phyloP scores from a whole-genome alignment of 2,329 filamentous ascomycete genomes.

The Talaromyces sp. region DNA sequence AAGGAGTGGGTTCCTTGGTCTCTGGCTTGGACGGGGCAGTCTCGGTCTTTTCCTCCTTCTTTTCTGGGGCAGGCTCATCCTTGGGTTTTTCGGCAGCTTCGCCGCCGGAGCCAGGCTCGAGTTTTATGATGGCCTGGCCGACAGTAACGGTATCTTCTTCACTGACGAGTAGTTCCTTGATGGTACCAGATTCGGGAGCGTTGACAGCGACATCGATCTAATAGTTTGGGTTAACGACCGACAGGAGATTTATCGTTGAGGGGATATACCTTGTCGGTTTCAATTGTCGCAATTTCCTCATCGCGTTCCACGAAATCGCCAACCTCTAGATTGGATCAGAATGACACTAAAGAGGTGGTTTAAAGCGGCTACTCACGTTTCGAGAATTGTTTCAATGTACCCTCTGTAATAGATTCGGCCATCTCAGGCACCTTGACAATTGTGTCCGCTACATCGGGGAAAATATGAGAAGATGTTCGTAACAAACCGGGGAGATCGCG shows the following conservation, averaged over 20 bases:
- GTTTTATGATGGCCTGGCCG: conserved; percentile 81
- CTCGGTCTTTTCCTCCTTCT: conserved; percentile 29
- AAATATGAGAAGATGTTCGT: conserved; percentile 18
- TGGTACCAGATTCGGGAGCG: conserved; percentile 81
- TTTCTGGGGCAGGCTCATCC: conserved; percentile 52
- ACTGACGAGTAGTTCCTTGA: conserved; percentile 85
- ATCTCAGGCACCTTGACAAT: conserved; percentile 93
- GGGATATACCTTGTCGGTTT: conserved; percentile 84
- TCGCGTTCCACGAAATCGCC: conserved; percentile 94
- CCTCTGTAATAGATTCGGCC: conserved; percentile 98
- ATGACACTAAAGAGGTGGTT: conserved; percentile 17
- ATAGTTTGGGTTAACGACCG: background rate
- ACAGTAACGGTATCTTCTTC: conserved; percentile 96
- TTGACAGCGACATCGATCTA: conserved; percentile 97
- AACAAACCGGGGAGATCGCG: background rate
- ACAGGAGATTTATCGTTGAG: conserved; percentile 11
- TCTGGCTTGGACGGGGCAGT: conserved; percentile 29
- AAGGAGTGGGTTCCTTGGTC: conserved; percentile 27
- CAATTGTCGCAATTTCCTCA: conserved; percentile 97
- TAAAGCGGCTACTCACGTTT: conserved; percentile 57
- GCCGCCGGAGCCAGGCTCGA: conserved; percentile 72
- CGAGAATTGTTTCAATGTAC: conserved; percentile 90
- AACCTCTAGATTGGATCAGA: conserved; percentile 54
- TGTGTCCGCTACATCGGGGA: conserved; percentile 60
- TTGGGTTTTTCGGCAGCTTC: conserved; percentile 58